Conservation (phyloP, 192 early-diverging fungal genomes). For the Mortierella claussenii region DNA sequence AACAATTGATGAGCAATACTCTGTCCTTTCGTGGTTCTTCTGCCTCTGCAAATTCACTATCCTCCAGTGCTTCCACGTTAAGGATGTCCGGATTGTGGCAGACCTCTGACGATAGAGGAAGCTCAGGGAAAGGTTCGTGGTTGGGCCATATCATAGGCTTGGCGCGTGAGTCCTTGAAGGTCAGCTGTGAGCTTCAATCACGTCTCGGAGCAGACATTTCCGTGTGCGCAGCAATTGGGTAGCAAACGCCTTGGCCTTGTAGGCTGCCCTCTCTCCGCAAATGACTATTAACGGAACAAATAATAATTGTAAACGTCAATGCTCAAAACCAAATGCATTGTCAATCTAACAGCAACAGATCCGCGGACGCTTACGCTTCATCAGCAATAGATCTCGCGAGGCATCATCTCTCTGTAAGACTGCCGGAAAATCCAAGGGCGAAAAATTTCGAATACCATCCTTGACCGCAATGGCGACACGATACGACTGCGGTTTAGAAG, state of each 20-base stretch:
- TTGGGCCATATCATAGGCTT: too few species aligned
- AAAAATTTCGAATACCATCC: conserved; percentile 70
- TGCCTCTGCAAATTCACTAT: too few species aligned
- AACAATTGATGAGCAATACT: too few species aligned
- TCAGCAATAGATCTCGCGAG: conserved; percentile 70
- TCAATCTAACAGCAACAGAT: too few species aligned
- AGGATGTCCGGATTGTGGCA: too few species aligned
- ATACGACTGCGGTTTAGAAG: conserved; percentile 17
- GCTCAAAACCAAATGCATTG: background rate
- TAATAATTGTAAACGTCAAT: background rate
- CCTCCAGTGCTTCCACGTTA: too few species aligned
- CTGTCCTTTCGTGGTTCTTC: too few species aligned
- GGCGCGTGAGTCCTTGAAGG: too few species aligned
- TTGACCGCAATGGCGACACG: conserved; percentile 61
- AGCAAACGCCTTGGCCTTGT: conserved; percentile 72
- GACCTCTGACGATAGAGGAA: too few species aligned
- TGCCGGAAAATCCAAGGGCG: conserved; percentile 66
- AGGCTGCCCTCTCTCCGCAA: conserved; percentile 73
- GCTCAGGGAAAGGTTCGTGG: too few species aligned
- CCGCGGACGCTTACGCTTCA: conserved; percentile 66
- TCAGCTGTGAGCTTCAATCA: conserved; percentile 52
- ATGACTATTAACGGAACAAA: conserved; percentile 58
- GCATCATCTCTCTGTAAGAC: conserved; percentile 65
- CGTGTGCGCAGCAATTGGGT: conserved; percentile 71
- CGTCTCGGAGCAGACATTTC: conserved; percentile 68